These are phyloP conservation scores for Calycina marina DNA, from an alignment of 2,329 filamentous ascomycete species.

Conservation along the genomic window DNA sequence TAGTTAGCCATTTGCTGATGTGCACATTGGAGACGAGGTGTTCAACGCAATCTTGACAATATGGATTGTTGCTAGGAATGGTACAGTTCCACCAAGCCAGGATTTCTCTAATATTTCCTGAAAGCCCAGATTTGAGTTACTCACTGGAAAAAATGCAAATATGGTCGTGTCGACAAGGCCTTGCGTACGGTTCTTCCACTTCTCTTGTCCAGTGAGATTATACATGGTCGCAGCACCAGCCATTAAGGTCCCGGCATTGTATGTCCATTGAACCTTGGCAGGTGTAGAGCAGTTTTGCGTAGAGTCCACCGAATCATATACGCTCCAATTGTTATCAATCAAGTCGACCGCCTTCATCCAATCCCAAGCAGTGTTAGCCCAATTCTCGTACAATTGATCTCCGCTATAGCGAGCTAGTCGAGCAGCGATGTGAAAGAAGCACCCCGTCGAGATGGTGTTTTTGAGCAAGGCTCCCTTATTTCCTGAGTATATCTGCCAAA, in stretches of 20 bases:
- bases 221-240: constrained; percentile 35
- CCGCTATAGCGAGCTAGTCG: constrained; percentile 61
- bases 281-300: constrained; percentile 39
- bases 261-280: constrained; percentile 48
- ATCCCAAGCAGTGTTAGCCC: constrained; percentile 58
- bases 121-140: too few species aligned
- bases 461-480: constrained; percentile 74
- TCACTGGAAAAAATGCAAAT: constrained; percentile 19
- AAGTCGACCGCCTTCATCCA: constrained; percentile 46
- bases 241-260: constrained; percentile 52
- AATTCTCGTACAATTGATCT: constrained; percentile 61
- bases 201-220: constrained; percentile 26
- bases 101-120: too few species aligned
- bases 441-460: constrained; percentile 45
- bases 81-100: too few species aligned
- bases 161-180: constrained; percentile 23
- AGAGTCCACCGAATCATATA: constrained; percentile 44
- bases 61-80: too few species aligned
- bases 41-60: too few species aligned
- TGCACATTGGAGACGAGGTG: too few species aligned
- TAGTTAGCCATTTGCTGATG: too few species aligned
- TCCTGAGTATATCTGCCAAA: constrained; percentile 73
- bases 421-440: constrained; percentile 45
- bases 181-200: constrained; percentile 23
- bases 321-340: constrained; percentile 33